Evolutionary conservation across 768 basidiomycete species (phyloP), one percentile per base, ranked within the genome.

Genomic region (Trametopsis cervina): DNA sequence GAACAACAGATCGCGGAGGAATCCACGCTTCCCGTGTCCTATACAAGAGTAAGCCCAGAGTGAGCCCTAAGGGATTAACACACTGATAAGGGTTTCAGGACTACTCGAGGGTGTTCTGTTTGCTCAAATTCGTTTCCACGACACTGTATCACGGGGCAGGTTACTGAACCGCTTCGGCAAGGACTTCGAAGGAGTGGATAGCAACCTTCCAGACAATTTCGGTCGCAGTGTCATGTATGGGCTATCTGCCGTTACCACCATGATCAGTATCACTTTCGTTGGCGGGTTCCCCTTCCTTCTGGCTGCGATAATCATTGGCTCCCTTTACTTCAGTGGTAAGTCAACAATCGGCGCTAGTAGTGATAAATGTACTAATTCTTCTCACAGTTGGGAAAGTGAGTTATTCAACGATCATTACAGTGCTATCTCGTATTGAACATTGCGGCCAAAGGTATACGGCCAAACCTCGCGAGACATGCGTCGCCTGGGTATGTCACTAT

Each of bases 171-270:
- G 90, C 40, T 86, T 88, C 53, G 91, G 92, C 37, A 94, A 94
- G 63, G 92, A 94, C 60, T 87, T 94, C 47, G 90, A 93, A 69
- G 86, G 85, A 21, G 80, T 94, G 41, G 91, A 94, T 60, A 90
- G 88, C 54, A 79, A 61, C 44, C 74, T 91, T 53, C 77, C 91
- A 1, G 89, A 95, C 58, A 83, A 90, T 64, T 90, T 91, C 65
- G 88, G 88, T 4, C 78, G 85, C 43, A 89, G 84, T 58, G 64
- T 85, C 35, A 75, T 83, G 40, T 84, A 85, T 58, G 78, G 67
- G 18, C 65, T 93, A n/a, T 83, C 82, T 25, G 80, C 81, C 5
- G 24, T 70, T 13, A 86, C 87, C 0, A 91, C 87, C 1, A 67
- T 93, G 23, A 56, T 83, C 36, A 84, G 86, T 10, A 75, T 94